Evolutionary conservation across 1,139 yeast genomes (phyloP).

Genomic region (Kurtzmaniella quercitrusa): DNA sequence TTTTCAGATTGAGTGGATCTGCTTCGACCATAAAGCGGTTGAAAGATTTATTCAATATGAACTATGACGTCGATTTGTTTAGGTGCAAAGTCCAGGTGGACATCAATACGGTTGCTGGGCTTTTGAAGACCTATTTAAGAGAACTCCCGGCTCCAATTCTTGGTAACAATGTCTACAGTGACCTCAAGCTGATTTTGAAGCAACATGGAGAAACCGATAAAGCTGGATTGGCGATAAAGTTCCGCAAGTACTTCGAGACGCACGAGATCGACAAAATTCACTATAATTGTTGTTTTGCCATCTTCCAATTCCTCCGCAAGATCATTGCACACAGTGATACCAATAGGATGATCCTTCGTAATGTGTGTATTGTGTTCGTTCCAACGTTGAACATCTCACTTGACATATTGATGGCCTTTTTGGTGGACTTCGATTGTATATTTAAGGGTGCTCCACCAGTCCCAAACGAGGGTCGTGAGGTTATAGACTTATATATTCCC

Average conservation of each 20-base stretch:
- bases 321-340: constrained; percentile 59
- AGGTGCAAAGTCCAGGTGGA: constrained; percentile 44
- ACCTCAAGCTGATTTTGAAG: constrained; percentile 25
- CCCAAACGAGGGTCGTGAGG: constrained; percentile 33
- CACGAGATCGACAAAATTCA: constrained; percentile 37
- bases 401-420: constrained; percentile 56
- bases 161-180: constrained; percentile 44
- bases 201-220: constrained; percentile 15
- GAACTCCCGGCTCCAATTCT: constrained; percentile 66
- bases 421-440: constrained; percentile 61
- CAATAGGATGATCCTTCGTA: constrained; percentile 81
- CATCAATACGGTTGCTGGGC: constrained; percentile 75
- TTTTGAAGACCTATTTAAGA: constrained; percentile 69
- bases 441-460: constrained; percentile 52
- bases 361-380: constrained; percentile 79
- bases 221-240: constrained; percentile 23
- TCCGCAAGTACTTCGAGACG: constrained; percentile 28
- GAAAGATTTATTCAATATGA: constrained; percentile 61
- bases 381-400: constrained; percentile 76
- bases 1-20: constrained; percentile 88
- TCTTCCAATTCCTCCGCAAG: constrained; percentile 63
- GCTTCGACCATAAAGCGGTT: constrained; percentile 71
- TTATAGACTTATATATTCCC: constrained; percentile 40
- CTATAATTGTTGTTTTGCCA: constrained; percentile 56
- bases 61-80: constrained; percentile 66